A percentile compares a stretch with the other conserved stretches of the same genome.
Evolutionary conservation across 192 early-diverging fungal genomes (phyloP).

Genomic region (Fimicolochytrium jonesii): DNA sequence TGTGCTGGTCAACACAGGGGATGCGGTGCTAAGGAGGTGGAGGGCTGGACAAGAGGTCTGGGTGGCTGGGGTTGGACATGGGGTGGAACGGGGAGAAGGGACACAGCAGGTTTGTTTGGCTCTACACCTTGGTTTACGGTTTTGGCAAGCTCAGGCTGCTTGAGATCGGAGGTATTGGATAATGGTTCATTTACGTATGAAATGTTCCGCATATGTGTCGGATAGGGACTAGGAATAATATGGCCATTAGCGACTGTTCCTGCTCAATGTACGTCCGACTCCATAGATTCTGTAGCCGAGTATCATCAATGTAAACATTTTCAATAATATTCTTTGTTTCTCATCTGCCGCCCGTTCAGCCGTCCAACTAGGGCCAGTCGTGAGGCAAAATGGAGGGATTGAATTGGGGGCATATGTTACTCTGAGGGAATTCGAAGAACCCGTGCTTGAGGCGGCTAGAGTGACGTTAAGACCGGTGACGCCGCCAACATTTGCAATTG

Average conservation of each 20-base stretch:
- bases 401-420: conserved; percentile 39
- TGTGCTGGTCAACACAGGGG: conserved; percentile 17
- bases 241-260: conserved; percentile 50
- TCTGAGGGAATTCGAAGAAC: conserved; percentile 12
- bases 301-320: too few relatives aligned
- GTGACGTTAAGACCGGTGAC: conserved; percentile 41
- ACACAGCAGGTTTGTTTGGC: too few relatives aligned
- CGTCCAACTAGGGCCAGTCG: conserved; percentile 43
- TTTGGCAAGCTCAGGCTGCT: too few relatives aligned
- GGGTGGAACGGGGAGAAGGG: too few relatives aligned
- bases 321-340: too few relatives aligned
- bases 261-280: not conserved
- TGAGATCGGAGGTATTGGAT: too few relatives aligned
- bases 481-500: conserved; percentile 32
- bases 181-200: too few relatives aligned
- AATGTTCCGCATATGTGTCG: too few relatives aligned
- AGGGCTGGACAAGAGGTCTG: conserved; percentile 20
- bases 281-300: too few relatives aligned
- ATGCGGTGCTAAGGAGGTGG: conserved; percentile 13
- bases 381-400: conserved; percentile 43
- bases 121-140: too few relatives aligned
- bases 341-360: too few relatives aligned
- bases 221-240: conserved; percentile 40
- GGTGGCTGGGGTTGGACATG: too few relatives aligned
- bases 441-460: conserved; percentile 33